Conservation (phyloP, 106 monocot species). For the Cymbidium sinense region DNA sequence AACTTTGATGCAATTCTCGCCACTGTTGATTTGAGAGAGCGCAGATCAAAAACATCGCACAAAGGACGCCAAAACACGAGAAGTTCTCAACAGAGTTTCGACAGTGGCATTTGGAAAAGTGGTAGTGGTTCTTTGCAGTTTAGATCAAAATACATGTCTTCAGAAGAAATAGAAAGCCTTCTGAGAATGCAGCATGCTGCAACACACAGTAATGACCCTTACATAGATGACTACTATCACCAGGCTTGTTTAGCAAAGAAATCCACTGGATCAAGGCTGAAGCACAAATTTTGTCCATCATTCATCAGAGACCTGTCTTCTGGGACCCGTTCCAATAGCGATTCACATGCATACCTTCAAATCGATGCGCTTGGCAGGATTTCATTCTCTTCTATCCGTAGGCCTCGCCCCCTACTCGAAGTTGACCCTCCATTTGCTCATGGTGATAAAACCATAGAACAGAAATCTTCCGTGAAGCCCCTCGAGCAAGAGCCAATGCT, state of each 20-base stretch:
- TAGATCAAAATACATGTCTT: conserved; percentile 87
- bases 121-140: conserved; percentile 38
- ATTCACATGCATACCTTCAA: conserved; percentile 53
- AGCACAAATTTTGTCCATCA: conserved; percentile 58
- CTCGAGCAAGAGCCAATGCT: conserved; percentile 85
- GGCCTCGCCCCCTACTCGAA: conserved; percentile 73
- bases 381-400: conserved; percentile 68
- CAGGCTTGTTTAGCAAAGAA: conserved; percentile 79
- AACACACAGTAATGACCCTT: conserved; percentile 66
- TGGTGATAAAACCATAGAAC: conserved; percentile 28
- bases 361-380: conserved; percentile 59
- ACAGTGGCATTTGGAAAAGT: conserved; percentile 34
- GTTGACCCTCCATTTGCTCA: conserved; percentile 24
- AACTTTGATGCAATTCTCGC: conserved; percentile 32
- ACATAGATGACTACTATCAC: conserved; percentile 91
- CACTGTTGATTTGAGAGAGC: conserved; percentile 46
- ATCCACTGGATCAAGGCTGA: conserved; percentile 28
- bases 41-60: conserved; percentile 34
- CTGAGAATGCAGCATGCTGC: conserved; percentile 76
- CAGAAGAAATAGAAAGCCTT: conserved; percentile 89
- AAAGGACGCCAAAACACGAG: conserved; percentile 43
- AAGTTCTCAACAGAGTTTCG: conserved; percentile 37
- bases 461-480: conserved; percentile 49
- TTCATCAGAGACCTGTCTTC: conserved; percentile 43
- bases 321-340: conserved; percentile 42